Percentiles rank a stretch among this genome's conserved stretches.
phyloP scores from a whole-genome alignment of 805 yeast species.

The Wilhelminamyces savonicus region DNA sequence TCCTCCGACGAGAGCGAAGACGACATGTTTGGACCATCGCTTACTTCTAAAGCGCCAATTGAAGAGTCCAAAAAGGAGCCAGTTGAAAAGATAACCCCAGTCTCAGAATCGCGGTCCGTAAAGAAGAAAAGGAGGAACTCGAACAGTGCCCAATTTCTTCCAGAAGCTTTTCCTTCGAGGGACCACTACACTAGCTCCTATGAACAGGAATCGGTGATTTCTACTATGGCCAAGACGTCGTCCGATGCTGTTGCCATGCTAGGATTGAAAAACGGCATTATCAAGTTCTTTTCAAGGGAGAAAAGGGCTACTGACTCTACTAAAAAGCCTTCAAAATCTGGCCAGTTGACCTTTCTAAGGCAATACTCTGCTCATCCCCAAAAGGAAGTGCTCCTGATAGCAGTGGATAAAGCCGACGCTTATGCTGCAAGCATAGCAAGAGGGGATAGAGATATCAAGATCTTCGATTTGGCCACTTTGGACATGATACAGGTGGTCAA shows the following conservation, averaged over 20 bases:
- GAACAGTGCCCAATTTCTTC: too few species aligned
- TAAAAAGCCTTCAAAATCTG: not conserved
- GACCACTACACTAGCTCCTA: constrained; percentile 6
- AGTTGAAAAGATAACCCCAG: too few species aligned
- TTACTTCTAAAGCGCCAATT: too few species aligned
- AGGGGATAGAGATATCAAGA: constrained; percentile 12
- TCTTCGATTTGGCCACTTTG: constrained; percentile 26
- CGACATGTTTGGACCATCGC: too few species aligned
- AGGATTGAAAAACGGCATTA: constrained; percentile 14
- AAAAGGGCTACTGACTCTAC: too few species aligned
- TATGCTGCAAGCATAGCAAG: constrained; percentile 16
- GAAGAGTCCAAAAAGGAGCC: too few species aligned
- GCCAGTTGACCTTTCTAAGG: constrained; percentile 8
- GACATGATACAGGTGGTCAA: constrained; percentile 30
- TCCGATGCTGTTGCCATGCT: constrained; percentile 9
- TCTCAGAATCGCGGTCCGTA: too few species aligned
- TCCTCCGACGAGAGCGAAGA: too few species aligned
- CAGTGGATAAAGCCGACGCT: constrained; percentile 8
- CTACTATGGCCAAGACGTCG: constrained; percentile 6
- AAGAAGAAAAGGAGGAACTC: too few species aligned
- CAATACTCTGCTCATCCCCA: constrained; percentile 12
- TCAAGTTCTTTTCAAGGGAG: constrained; percentile 16
- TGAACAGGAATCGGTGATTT: constrained; percentile 7
- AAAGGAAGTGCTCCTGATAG: constrained; percentile 8
- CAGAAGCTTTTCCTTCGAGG: not conserved